Conservation (phyloP, 495 filamentous ascomycete genomes). For the Podospora fimiseda region DNA sequence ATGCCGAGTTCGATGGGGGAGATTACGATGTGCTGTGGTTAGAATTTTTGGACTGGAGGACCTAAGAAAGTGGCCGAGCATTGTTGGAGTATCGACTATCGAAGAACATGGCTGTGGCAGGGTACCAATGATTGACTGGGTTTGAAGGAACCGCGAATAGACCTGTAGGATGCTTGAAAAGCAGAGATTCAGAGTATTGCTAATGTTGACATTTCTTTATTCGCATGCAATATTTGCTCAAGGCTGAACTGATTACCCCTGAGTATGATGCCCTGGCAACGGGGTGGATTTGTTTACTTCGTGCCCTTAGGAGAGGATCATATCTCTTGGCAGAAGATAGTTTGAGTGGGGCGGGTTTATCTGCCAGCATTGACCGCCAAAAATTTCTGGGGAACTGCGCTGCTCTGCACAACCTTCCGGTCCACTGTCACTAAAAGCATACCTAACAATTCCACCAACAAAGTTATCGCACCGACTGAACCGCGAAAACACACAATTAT, state of each 20-base stretch:
- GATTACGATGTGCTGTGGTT: background rate
- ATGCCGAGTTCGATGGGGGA: background rate
- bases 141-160: too few species aligned
- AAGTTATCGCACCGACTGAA: constrained; percentile 8
- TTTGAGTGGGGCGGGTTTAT: constrained; percentile 2
- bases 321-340: background rate
- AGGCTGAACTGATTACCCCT: background rate
- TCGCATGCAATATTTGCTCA: background rate
- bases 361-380: constrained; percentile 29
- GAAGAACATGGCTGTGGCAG: too few species aligned
- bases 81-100: too few species aligned
- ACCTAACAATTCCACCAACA: background rate
- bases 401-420: background rate
- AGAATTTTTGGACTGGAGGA: background rate
- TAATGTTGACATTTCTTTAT: background rate
- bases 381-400: constrained; percentile 25
- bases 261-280: background rate
- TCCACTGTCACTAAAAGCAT: background rate
- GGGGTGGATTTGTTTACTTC: background rate
- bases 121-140: too few species aligned
- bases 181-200: background rate
- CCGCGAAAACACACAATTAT: constrained; percentile 19
- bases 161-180: too few species aligned
- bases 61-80: too few species aligned
- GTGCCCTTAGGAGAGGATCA: background rate